Evolutionary conservation across 1,284 basidiomycete genomes (phyloP), one percentile per base, ranked within the genome.

Genomic region (Cerrena zonata): DNA sequence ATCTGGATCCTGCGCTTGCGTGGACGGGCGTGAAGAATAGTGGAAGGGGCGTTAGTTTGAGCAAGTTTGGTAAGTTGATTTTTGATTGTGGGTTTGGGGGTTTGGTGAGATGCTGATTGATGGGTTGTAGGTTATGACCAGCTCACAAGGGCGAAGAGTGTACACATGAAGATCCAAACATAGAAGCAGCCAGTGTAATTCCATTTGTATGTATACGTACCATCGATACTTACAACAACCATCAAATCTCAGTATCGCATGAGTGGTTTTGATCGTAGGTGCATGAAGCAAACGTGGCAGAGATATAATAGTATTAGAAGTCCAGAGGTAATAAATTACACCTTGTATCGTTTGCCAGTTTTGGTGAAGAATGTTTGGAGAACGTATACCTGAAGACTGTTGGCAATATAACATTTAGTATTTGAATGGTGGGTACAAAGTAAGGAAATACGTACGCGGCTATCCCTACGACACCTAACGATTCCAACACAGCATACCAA

Each of bases 1-100:
- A 77, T 62, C 77, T 95, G 37, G 94, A 97, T 64, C 94, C 94
- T 1, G 91, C 92, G 1, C 72, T 97, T 2, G 82, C 91, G 1
- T 98, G 95, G 94, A 90, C 87, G 1, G 94, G 94, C 1, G 87
- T 92, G 51, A 98, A 97, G 74, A 76, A 96, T 64, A 92, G 89
- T 50, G 94, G 95, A 18, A 75, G 92, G 26, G 95, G 95, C 2
- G 74, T 97, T 55, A 93, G 89, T 61, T 70, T 97, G 59, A 92
- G 89, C 64, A 85, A 86, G 62, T 91, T 92, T 55, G 92, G 91
- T 91, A 55, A 54, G 84, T 74, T 22, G 15, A 15, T 18, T 18
- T 21, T 11, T 10, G 34, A 4, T 40, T n/a, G 25, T 47, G 87
- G 85, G 86, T 1, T 91, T 34, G 7, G 30, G 19, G 3, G 11